Base-by-base conservation (phyloP, 1,139 yeast species). In the Pichia sp. region DNA sequence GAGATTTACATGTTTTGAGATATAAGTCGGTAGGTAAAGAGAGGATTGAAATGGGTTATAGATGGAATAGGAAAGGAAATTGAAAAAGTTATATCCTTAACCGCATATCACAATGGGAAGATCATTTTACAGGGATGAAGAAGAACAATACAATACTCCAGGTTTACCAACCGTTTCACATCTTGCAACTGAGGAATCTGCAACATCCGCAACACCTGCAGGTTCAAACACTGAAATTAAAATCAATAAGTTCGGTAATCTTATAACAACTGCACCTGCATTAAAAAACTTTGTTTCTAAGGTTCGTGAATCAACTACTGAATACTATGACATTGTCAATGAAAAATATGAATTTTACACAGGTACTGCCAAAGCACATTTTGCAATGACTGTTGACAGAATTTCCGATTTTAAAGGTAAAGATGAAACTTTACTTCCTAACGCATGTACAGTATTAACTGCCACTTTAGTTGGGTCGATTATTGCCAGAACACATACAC, bases 401-500 rank as follows among this genome's bases (percentile, higher is more conserved):
- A 53, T 65, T 31, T 43, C 57, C 18, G 41, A 58, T 4, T 33
- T 62, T 22, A 53, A 60, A 16, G 58, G 55, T 25, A 39, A 41
- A 25, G 22, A 40, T 20, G 62, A 62, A 35, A 77, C 78, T 3
- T 62, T 75, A 3, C 67, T 79, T 45, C 85, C 85, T 16, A 65
- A 66, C 42, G 57, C 70, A 35, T 69, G 78, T 37, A 74, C 74
- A 51, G 72, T 78, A 6, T 62, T 78, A 37, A 77, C 84, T 1
- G 64, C 70, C 4, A 61, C 79, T 3, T 68, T 79, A 47, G 56
- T 76, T 1, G 81, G 83, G 10, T 74, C 82, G 4, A 73, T 79
- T 45, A 49, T 75, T 31, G 75, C 67, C 15, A 67, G 69, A 48
- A 69, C 64, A 46, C 65, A 72, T 49, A 54, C 69, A 2, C 58